Evolutionary conservation across 2,329 filamentous ascomycete species (phyloP).

Genomic region (Penicillium janthinellum): DNA sequence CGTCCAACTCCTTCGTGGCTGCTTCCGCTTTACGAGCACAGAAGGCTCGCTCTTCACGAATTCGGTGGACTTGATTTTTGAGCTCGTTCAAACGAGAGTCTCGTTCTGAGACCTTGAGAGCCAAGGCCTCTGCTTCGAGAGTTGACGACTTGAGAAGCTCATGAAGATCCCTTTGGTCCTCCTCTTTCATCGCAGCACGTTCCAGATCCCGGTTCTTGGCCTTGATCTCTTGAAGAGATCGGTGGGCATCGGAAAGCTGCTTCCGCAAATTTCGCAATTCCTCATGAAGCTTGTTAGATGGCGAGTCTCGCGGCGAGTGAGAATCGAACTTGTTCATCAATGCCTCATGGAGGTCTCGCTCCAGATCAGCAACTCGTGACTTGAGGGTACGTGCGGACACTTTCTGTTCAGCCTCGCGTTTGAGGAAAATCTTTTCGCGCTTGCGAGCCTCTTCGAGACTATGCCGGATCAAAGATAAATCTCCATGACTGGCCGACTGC

Average conservation of each 20-base stretch:
- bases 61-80: constrained; percentile 64
- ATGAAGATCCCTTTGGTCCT: constrained; percentile 48
- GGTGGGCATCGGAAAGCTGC: constrained; percentile 63
- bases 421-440: constrained; percentile 65
- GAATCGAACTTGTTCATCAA: constrained; percentile 54
- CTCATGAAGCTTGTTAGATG: constrained; percentile 45
- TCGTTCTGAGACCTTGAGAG: constrained; percentile 70
- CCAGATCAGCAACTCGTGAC: constrained; percentile 66
- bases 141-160: constrained; percentile 51
- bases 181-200: constrained; percentile 51
- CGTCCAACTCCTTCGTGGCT: constrained; percentile 46
- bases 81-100: constrained; percentile 63
- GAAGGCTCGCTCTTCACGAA: constrained; percentile 50
- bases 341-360: constrained; percentile 67
- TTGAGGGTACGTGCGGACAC: constrained; percentile 65
- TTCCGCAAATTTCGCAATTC: constrained; percentile 62
- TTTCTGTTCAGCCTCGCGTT: constrained; percentile 67
- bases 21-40: constrained; percentile 46
- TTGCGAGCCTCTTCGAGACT: constrained; percentile 66
- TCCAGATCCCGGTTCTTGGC: constrained; percentile 54
- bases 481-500: constrained; percentile 40
- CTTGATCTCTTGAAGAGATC: constrained; percentile 60
- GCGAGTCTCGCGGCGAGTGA: constrained; percentile 57
- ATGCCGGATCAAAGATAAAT: constrained; percentile 63
- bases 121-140: constrained; percentile 64